These are phyloP conservation scores for Colletotrichum caudatum DNA, from an alignment of 2,329 filamentous ascomycete species.

Conservation along the genomic window DNA sequence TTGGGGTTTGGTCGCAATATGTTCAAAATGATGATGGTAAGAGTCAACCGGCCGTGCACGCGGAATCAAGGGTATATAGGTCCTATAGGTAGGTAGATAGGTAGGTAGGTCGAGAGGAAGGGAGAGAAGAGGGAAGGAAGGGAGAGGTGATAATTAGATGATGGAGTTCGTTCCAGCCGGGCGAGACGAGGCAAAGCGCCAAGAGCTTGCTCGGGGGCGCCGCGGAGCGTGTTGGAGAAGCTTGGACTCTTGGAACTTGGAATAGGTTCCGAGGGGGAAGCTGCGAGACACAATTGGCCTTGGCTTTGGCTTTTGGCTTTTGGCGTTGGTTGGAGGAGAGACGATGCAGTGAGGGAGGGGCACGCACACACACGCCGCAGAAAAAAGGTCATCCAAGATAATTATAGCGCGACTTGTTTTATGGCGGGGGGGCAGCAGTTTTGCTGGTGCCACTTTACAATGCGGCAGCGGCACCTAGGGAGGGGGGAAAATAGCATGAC, in stretches of 20 bases:
- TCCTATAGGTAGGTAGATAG: too few relatives aligned
- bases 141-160: slow-evolving; percentile 19
- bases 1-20: slow-evolving; percentile 18
- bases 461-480: slow-evolving; percentile 10
- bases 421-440: slow-evolving; percentile 18
- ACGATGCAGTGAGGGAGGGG: not conserved
- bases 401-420: slow-evolving; percentile 37
- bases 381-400: slow-evolving; percentile 29
- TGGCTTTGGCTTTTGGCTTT: slow-evolving; percentile 10
- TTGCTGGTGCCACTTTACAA: slow-evolving; percentile 13
- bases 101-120: not conserved
- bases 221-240: slow-evolving; percentile 29
- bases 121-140: slow-evolving; percentile 14
- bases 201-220: slow-evolving; percentile 39
- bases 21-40: slow-evolving; percentile 33
- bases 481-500: slow-evolving; percentile 17
- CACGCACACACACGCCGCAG: slow-evolving; percentile 4
- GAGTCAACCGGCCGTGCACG: slow-evolving; percentile 26
- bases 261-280: slow-evolving; percentile 28
- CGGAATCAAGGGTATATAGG: slow-evolving; percentile 9
- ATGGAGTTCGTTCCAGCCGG: slow-evolving; percentile 29
- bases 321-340: slow-evolving; percentile 8
- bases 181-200: slow-evolving; percentile 19
- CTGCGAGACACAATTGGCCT: slow-evolving; percentile 38
- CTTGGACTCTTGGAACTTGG: slow-evolving; percentile 24